Evolutionary conservation across 495 filamentous ascomycete genomes (phyloP), one percentile per base, ranked within the genome.

Genomic region (Penicillium bovifimosum): DNA sequence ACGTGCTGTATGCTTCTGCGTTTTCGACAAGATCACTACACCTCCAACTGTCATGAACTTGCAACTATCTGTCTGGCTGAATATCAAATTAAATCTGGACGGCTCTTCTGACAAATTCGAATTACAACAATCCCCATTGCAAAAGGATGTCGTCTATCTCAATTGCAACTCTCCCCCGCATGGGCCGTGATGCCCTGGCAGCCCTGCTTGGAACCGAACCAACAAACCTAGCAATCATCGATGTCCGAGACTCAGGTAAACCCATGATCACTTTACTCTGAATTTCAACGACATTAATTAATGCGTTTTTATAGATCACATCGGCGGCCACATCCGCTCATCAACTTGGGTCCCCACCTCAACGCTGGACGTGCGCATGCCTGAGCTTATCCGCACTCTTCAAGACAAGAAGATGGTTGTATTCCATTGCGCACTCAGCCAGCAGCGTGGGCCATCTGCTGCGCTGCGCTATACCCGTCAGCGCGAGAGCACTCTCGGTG

Each of bases 391-490:
- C 3, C 85, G 87, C 45, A 84, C 80, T 47, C 80, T 96, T 28
- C 69, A 83, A 53, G 84, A 86, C 63, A 90, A 88, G 62, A 79
- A 95, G 38, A 83, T 77, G 35, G 88, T 98, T 18, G 82, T 98
- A 14, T 98, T 98, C 67, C 95, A 98, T 71, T 98, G 93, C 70
- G 86, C 88, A n/a, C 73, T 97, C 28, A 90, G 86, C 56, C 93
- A 97, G 74, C 86, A 93, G 71, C 80, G 93, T 14, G 74, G 74
- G 0, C 74, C 74, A 1, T 73, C 72, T 41, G 72, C 74, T 9
- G 73, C 74, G 5, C 58, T 77, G 11, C 68, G 67, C 3, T 76
- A 78, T 56, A 64, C 62, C 0, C 71, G 75, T 6, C 70, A 75
- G 56, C 70, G 72, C 0, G 71, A 73, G 47, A 56, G 62, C 6